Evolutionary conservation across 1,139 yeast species (phyloP).

Genomic region (Candida frijolesensis): DNA sequence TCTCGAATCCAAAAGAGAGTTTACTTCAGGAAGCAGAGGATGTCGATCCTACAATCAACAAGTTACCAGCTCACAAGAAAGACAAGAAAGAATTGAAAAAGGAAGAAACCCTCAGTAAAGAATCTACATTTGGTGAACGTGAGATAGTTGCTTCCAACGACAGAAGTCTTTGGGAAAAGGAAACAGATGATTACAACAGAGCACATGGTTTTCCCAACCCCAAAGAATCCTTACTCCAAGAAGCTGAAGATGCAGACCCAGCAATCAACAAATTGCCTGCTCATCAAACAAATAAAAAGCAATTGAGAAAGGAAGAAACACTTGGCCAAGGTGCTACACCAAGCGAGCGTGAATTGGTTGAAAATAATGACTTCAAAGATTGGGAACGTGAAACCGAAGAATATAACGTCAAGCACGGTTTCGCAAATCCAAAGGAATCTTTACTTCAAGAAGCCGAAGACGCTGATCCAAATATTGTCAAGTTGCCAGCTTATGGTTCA

Average conservation of each 20-base stretch:
- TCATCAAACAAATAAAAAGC: slow-evolving; percentile 4
- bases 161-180: slow-evolving; percentile 21
- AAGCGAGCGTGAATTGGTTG: slow-evolving; percentile 6
- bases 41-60: slow-evolving; percentile 1
- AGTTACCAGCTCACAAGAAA: slow-evolving; percentile 6
- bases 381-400: slow-evolving; percentile 28
- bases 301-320: slow-evolving; percentile 3
- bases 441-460: slow-evolving; percentile 34
- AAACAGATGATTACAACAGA: slow-evolving; percentile 30
- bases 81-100: slow-evolving; percentile 4
- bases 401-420: slow-evolving; percentile 33
- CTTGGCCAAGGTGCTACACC: not conserved
- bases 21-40: slow-evolving; percentile 7
- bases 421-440: slow-evolving; percentile 25
- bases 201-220: slow-evolving; percentile 23
- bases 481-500: slow-evolving; percentile 18
- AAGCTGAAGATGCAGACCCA: slow-evolving; percentile 8
- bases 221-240: slow-evolving; percentile 11
- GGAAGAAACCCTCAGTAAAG: slow-evolving; percentile 7
- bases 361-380: slow-evolving; percentile 12
- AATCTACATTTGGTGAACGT: slow-evolving; percentile 6
- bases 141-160: slow-evolving; percentile 4
- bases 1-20: slow-evolving; percentile 20
- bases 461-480: slow-evolving; percentile 22
- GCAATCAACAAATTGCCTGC: slow-evolving; percentile 4